Conservation (phyloP, 2,329 filamentous ascomycete species). For the Colletotrichum tabaci region DNA sequence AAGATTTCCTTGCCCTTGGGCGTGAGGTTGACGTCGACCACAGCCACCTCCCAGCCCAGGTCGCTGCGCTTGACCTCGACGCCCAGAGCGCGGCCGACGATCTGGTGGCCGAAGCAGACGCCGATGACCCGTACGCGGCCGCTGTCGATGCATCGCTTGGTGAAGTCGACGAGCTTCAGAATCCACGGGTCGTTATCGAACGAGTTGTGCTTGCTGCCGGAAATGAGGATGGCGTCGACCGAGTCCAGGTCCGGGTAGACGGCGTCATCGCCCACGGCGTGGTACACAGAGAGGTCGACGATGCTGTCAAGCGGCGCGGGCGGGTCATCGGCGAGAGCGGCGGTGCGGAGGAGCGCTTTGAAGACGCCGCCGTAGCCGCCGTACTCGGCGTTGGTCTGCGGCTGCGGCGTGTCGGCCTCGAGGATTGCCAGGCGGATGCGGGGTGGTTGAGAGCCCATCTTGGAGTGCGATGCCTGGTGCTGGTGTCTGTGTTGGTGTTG, state of each 20-base stretch:
- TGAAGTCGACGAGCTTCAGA: slow-evolving; percentile 78
- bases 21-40: slow-evolving; percentile 78
- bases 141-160: slow-evolving; percentile 70
- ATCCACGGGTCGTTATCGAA: slow-evolving; percentile 86
- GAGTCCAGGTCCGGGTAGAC: slow-evolving; percentile 80
- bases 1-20: slow-evolving; percentile 81
- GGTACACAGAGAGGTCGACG: slow-evolving; percentile 75
- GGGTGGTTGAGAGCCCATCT: slow-evolving; percentile 44
- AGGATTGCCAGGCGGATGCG: slow-evolving; percentile 87
- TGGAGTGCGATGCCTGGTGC: background rate
- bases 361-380: slow-evolving; percentile 82
- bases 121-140: slow-evolving; percentile 80
- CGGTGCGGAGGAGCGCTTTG: slow-evolving; percentile 69
- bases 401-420: slow-evolving; percentile 86
- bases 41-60: slow-evolving; percentile 86
- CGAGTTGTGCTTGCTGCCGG: slow-evolving; percentile 81
- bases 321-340: slow-evolving; percentile 63
- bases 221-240: slow-evolving; percentile 87
- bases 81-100: slow-evolving; percentile 81
- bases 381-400: slow-evolving; percentile 74
- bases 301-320: slow-evolving; percentile 58
- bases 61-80: slow-evolving; percentile 76
- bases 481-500: background rate
- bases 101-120: slow-evolving; percentile 91
- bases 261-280: slow-evolving; percentile 77